Evolutionary conservation across 2,329 filamentous ascomycete species (phyloP), one percentile per base, ranked within the genome.

Genomic region (Pestalotiopsis sp.): DNA sequence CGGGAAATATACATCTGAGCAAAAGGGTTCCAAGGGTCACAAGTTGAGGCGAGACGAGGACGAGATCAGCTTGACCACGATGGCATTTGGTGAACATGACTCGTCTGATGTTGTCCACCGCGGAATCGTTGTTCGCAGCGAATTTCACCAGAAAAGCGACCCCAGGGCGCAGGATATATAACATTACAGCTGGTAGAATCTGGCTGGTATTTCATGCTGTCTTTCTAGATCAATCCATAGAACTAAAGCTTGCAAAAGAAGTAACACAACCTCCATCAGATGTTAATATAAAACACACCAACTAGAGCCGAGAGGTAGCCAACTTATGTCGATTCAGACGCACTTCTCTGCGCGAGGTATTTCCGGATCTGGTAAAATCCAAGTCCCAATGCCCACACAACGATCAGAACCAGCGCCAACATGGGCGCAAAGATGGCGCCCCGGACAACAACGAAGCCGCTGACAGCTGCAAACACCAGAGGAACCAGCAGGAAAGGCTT

Each of bases 371-470:
- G 65, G 68, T 86, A 86, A 70, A 86, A 83, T 0, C 78, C 71
- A 14, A 85, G 69, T 0, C 88, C 89, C 2, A 86, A 52, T 1
- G 79, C 67, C 83, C 89, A 86, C 1, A 91, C 80, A 0, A 74
- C 81, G 2, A 86, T 75, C n/a, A 90, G 78, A 1, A 89, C 80
- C 0, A 83, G 72, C 0, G 87, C 86, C 67, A 89, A 86, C 0
- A 82, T 71, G 0, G 88, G 88, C 0, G 87, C 87, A 76, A 90
- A 91, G 0, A 86, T 82, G 0, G 88, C 88, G 0, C 88, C 89
- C 13, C 89, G 79, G 0, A 87, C 74, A 0, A 91, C 87, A 0
- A 91, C 87, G 27, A 90, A 86, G 0, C 86, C 87, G 69, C 88
- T 90, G 1, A 90, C 88, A 0, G 87, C 59, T 0, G 85, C 81